These are phyloP conservation scores for Porcisia deanei DNA, from an alignment of 208 protist species.

Conservation along the genomic window DNA sequence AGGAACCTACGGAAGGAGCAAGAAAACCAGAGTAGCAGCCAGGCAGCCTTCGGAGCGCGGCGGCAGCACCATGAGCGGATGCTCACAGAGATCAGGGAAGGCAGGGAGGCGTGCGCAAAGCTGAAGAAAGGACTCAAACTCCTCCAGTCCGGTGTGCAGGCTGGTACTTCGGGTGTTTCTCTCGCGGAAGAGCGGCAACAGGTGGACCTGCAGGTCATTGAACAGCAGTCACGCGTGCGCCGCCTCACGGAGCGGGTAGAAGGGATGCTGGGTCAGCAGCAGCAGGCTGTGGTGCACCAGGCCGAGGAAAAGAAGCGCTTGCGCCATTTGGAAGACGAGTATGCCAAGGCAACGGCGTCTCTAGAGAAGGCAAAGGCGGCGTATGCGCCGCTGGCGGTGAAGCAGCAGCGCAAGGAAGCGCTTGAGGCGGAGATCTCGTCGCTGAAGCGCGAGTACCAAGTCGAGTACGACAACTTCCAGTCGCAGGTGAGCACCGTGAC, in stretches of 20 bases:
- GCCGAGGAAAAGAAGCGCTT: constrained; percentile 37
- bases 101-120: constrained; percentile 49
- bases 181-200: constrained; percentile 75
- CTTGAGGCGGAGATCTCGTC: constrained; percentile 45
- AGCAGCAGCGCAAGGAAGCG: constrained; percentile 41
- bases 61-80: constrained; percentile 41
- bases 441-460: constrained; percentile 56
- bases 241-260: constrained; percentile 51
- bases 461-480: constrained; percentile 65
- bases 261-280: constrained; percentile 57
- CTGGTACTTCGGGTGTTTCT: constrained; percentile 72
- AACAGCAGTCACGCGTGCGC: constrained; percentile 39
- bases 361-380: constrained; percentile 39
- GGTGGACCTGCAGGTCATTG: constrained; percentile 68
- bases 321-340: constrained; percentile 33
- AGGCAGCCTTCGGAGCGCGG: constrained; percentile 48
- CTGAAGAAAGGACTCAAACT: constrained; percentile 78
- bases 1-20: constrained; percentile 55
- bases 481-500: constrained; percentile 39
- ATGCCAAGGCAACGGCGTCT: constrained; percentile 30
- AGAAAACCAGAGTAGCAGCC: constrained; percentile 37
- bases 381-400: constrained; percentile 38
- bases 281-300: constrained; percentile 37
- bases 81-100: constrained; percentile 54
- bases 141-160: constrained; percentile 75